Base-by-base conservation (phyloP, 768 basidiomycete species). In the Podaxis sp. region DNA sequence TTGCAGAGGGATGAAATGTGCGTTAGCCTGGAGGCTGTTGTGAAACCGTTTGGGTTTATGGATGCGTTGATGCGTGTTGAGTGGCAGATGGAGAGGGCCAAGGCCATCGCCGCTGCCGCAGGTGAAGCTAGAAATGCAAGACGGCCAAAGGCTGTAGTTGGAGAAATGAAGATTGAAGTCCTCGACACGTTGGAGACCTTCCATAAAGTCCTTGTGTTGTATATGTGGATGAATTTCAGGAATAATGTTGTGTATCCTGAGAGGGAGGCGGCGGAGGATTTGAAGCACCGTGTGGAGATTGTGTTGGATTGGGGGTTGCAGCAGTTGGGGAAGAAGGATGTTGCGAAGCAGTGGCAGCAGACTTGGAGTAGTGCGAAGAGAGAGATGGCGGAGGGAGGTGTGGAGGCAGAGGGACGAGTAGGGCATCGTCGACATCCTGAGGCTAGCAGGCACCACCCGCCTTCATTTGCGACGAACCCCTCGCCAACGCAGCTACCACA, bases 161-260 rank as follows among this genome's bases (percentile, higher is more conserved):
- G 50, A 35, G 37, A 44, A 64, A 11, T n/a, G 47, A 10, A 50
- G 57, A 42, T 37, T 65, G 18, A 25, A 51, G 5, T 42, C 7
- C 32, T 32, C 1, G 32, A 32, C 32, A 7, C 52, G 14, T 72
- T 98, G 50, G 95, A 98, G 72, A 77, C 80, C 4, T 73, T 92
- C 62, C 94, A 99, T 73, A 89, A 88, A 66, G 74, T 84, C 32
- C 67, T 93, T 28, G 86, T 88, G 13, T 65, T 89, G 21, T 98
- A 98, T 72, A 76, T 93, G 52, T 99, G 96, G 96, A 77, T 95
- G 64, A 78, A 80, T 18, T 87, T 84, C 70, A 87, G 95, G 40
- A 79, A 84, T 61, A 78, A 84, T 0, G 77, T 92, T 55, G 77
- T 86, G 6, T 98, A 90, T 70, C 72, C 81, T 23, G 57, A 50